Evolutionary conservation across 129 eudicot species (phyloP), one percentile per base, ranked within the genome.

Genomic region (Glebionis coronaria): DNA sequence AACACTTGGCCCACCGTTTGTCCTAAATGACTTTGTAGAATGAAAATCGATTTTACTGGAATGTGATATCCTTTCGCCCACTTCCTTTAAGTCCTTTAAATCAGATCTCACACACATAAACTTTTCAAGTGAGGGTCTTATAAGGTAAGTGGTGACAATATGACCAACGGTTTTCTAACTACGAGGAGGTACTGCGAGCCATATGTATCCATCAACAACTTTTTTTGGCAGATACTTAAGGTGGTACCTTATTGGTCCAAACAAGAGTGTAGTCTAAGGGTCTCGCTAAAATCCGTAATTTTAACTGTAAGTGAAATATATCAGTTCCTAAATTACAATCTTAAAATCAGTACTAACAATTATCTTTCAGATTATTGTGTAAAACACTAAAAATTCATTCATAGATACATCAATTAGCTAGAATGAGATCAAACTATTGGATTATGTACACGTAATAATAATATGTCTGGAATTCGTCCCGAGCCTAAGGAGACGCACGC

Each of bases 91-190:
- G n/a, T 72, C 74, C 1, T 84, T 81, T 50, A 75, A 72, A 79
- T 79, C 84, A 0, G 44, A 10, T 14, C 90, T 60, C 13, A 84
- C 82, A 35, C 78, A 76, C 7, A 44, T 67, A 44, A 73, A 71
- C 47, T 18, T 61, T 31, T 84, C 73, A 1, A 75, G 65, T 28
- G 84, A 54, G 15, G 90, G 90, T 59, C 61, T 68, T 14, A 58
- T 68, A 0, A 82, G 83, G 12, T 87, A 57, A 13, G 28, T 78
- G 4, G 87, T 84, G 69, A 84, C 80, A 1, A 79, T 67, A 38
- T 75, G 78, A 16, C 90, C 90, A 0, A 76, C 66, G n/a, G 82
- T 44, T 15, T 29, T 46, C 23, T 84, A 84, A 27, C 84, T 87
- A 4, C 1, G 18, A 0, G 82, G 84, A 2, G 90, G 68, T 7